Base-by-base conservation (phyloP, 495 filamentous ascomycete genomes). In the Xylaria acuta region DNA sequence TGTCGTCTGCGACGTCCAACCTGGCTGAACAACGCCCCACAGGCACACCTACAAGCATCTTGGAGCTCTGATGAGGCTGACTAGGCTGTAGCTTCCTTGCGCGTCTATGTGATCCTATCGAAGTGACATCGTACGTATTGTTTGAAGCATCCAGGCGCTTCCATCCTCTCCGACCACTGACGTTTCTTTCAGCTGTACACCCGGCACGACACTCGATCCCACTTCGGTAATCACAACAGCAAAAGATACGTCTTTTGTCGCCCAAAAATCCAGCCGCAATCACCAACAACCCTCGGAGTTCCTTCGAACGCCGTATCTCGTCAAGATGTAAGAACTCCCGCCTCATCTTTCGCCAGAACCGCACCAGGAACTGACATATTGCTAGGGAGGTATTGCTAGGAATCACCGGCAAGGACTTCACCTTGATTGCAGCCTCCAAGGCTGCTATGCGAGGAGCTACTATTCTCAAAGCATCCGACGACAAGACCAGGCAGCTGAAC, bases 341-440 rank as follows among this genome's bases (percentile, higher is more conserved):
- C n/a, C 18, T 63, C n/a, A 5, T 32, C 41, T 32, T n/a, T n/a
- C 20, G 2, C 53, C 22, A 47, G 22, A 30, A 45, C 36, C 5
- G 3, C 41, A 3, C 63, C n/a, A 38, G 32, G 40, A 34, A 58
- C 49, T 67, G 51, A 72, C 36, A 38, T 62, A 3, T 25, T 70
- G 66, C 30, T 58, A 99, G 94, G 96, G 96, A 99, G 90, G 94
- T 98, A 81, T 87, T 99, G 82, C 89, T 99, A 70, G 96, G 96
- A 70, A 97, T 99, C 81, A 97, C 96, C 47, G 97, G 96, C 85
- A 96, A 95, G 87, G 96, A 99, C 88, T 99, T 97, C 84, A 95
- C 94, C 85, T 91, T 99, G 87, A 87, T 99, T 81, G 96, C 94
- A 70, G 94, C 96, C 71, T 98, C 95, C 49, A 98, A 98, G 85